Evolutionary conservation across 345 rosid species (phyloP).

Genomic region (Populus simonii): DNA sequence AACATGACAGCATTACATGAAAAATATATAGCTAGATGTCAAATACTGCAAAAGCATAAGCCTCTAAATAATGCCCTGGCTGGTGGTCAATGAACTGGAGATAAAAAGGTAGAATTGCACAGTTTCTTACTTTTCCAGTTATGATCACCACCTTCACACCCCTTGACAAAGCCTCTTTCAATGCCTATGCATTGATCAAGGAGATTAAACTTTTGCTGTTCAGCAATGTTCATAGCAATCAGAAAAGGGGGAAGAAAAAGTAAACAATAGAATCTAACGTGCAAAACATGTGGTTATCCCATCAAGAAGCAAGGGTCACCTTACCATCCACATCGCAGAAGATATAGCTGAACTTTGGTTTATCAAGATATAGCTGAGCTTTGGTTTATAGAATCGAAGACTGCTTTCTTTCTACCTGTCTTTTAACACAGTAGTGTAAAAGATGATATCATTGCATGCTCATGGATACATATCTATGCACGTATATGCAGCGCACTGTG

Average conservation of each 20-base stretch:
- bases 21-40: neutral
- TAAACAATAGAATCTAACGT: constrained; percentile 12
- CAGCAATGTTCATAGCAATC: constrained; percentile 66
- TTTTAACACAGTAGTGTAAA: too few species aligned
- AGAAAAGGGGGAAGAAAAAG: neutral
- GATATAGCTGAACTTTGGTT: constrained; percentile 88
- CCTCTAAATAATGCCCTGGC: neutral
- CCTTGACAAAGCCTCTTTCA: constrained; percentile 78
- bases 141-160: constrained; percentile 93
- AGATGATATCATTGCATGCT: too few species aligned
- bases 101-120: neutral
- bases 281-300: constrained; percentile 5
- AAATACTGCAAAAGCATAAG: neutral
- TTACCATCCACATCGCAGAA: constrained; percentile 99
- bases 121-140: constrained; percentile 66
- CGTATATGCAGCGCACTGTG: too few species aligned
- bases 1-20: neutral
- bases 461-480: too few species aligned
- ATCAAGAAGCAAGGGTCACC: constrained; percentile 22
- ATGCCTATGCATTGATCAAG: constrained; percentile 61
- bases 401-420: constrained; percentile 30
- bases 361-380: constrained; percentile 90
- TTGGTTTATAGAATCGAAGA: constrained; percentile 81
- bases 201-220: constrained; percentile 77
- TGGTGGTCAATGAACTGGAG: constrained; percentile 6